phyloP scores from a whole-genome alignment of 1,284 basidiomycete genomes.

The Moesziomyces aphidis region DNA sequence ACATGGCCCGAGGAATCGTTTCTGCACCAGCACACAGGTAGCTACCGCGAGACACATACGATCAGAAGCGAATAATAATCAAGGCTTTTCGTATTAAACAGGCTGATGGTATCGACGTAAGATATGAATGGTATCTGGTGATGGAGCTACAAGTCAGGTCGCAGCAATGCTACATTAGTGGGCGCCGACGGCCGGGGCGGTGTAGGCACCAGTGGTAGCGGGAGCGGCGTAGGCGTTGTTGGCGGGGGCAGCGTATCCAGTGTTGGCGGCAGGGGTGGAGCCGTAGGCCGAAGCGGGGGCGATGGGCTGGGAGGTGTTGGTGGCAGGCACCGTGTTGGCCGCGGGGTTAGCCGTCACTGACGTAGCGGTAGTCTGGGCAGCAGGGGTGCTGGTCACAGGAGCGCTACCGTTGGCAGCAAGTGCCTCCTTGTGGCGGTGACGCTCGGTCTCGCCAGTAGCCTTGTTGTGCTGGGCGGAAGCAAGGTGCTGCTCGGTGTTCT shows the following conservation, averaged over 20 bases:
- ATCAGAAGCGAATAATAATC: too few species aligned
- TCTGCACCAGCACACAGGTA: too few species aligned
- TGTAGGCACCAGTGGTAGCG: constrained; percentile 6
- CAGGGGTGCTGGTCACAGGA: background rate
- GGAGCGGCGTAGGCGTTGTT: constrained; percentile 12
- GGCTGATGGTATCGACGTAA: background rate
- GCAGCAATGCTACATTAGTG: constrained; percentile 14
- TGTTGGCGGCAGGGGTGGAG: constrained; percentile 1
- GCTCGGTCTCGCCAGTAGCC: constrained; percentile 18
- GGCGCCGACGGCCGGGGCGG: constrained; percentile 19
- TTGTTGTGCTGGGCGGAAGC: constrained; percentile 37
- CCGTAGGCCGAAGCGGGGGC: constrained; percentile 3
- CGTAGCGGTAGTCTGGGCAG: background rate
- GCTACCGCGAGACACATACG: too few species aligned
- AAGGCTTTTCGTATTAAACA: too few species aligned
- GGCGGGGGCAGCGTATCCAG: background rate
- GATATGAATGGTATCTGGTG: background rate
- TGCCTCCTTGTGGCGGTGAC: constrained; percentile 29
- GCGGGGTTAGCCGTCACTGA: background rate
- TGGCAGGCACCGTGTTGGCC: background rate
- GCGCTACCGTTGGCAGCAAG: constrained; percentile 4
- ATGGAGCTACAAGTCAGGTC: background rate
- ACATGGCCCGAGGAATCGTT: too few species aligned
- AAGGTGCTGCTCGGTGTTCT: constrained; percentile 26
- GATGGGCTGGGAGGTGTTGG: background rate